A percentile compares a stretch with the other conserved stretches of the same genome.
phyloP scores from a whole-genome alignment of 2,329 filamentous ascomycete genomes.

The Exserohilum rostratum region DNA sequence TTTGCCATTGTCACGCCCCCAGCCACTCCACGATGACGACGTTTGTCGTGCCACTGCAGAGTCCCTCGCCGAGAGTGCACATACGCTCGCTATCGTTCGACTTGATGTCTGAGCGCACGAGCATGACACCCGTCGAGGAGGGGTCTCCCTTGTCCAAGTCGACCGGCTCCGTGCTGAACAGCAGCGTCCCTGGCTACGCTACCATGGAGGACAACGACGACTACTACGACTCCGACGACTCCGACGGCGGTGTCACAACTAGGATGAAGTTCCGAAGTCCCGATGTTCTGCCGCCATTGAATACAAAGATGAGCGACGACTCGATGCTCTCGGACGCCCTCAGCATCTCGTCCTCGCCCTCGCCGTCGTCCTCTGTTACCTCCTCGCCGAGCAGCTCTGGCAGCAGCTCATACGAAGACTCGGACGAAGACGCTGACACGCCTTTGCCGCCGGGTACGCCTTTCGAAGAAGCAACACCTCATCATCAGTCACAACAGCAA shows the following conservation, averaged over 20 bases:
- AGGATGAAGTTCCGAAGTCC: constrained; percentile 13
- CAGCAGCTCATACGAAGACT: constrained; percentile 9
- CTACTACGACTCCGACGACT: no score
- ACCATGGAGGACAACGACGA: no score
- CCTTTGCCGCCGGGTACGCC: constrained; percentile 1
- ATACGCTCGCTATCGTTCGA: constrained; percentile 47
- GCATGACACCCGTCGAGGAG: constrained; percentile 39
- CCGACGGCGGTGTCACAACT: constrained; percentile 17
- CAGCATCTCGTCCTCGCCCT: constrained; percentile 27
- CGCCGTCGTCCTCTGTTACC: constrained; percentile 32
- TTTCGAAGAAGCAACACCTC: neutral
- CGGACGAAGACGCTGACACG: constrained; percentile 12
- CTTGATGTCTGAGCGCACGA: constrained; percentile 40
- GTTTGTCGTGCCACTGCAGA: constrained; percentile 34
- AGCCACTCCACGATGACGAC: constrained; percentile 26
- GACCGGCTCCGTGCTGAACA: constrained; percentile 37
- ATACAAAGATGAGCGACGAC: constrained; percentile 44
- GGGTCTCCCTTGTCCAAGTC: constrained; percentile 46
- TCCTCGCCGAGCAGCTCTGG: constrained; percentile 36
- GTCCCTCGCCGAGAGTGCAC: constrained; percentile 44
- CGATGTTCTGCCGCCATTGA: constrained; percentile 28
- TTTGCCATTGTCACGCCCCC: neutral
- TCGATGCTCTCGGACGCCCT: constrained; percentile 33
- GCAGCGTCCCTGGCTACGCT: constrained; percentile 28
- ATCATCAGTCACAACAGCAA: neutral